These are phyloP conservation scores for Chloropicon primus DNA, from an alignment of 139 green algal species.

Conservation along the genomic window DNA sequence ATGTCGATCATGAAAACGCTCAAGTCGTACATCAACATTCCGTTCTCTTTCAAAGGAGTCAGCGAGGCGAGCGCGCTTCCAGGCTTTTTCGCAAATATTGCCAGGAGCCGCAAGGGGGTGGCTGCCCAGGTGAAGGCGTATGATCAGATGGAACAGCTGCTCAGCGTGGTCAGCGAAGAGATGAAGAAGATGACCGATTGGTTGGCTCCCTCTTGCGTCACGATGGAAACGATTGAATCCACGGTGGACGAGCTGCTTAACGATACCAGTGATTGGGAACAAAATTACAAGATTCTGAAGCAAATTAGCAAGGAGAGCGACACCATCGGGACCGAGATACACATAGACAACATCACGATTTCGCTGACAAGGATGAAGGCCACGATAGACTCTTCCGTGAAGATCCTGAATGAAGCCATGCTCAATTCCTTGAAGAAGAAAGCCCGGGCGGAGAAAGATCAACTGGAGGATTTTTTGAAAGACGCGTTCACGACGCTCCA, in stretches of 20 bases:
- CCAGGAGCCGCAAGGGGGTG: slow-evolving; percentile 26
- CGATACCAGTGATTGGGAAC: slow-evolving; percentile 45
- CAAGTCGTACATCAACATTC: slow-evolving; percentile 11
- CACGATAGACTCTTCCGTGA: slow-evolving; percentile 49
- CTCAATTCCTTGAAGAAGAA: slow-evolving; percentile 41
- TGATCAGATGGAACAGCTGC: slow-evolving; percentile 40
- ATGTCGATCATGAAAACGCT: slow-evolving; percentile 45
- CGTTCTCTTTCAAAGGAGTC: slow-evolving; percentile 38
- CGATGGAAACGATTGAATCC: slow-evolving; percentile 57
- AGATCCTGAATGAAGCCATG: slow-evolving; percentile 44
- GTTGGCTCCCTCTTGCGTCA: slow-evolving; percentile 43
- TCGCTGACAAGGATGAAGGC: slow-evolving; percentile 29
- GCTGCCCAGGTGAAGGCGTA: slow-evolving; percentile 45
- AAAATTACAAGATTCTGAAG: slow-evolving; percentile 61
- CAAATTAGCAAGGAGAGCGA: slow-evolving; percentile 33
- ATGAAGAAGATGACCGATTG: slow-evolving; percentile 58
- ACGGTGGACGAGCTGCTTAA: slow-evolving; percentile 48
- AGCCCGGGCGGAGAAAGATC: slow-evolving; percentile 40
- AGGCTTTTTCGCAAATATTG: slow-evolving; percentile 60
- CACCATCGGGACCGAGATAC: slow-evolving; percentile 44
- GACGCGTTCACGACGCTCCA: slow-evolving; percentile 32
- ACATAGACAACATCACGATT: slow-evolving; percentile 33
- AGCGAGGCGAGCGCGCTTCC: slow-evolving; percentile 40
- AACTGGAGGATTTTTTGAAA: slow-evolving; percentile 50
- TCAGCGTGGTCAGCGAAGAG: slow-evolving; percentile 31